Conservation (phyloP, 2,329 filamentous ascomycete genomes). For the Cadophora sp. region DNA sequence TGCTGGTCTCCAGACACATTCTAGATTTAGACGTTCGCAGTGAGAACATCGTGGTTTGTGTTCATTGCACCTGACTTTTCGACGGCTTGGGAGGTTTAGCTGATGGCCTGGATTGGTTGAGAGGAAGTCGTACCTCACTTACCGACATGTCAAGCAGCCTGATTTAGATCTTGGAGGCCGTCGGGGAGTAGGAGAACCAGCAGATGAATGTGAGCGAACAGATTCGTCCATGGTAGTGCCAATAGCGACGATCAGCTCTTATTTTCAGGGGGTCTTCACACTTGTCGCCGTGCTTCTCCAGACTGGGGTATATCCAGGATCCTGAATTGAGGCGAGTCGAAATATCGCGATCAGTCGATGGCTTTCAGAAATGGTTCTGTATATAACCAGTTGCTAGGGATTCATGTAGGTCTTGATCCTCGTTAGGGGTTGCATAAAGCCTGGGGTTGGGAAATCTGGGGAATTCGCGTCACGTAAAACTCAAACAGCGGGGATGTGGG, state of each 20-base stretch:
- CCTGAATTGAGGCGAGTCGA: too few species aligned
- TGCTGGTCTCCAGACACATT: slow-evolving; percentile 57
- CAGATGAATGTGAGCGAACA: not conserved
- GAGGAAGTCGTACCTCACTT: slow-evolving; percentile 33
- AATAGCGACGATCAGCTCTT: not conserved
- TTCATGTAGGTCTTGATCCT: too few species aligned
- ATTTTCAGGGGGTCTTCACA: not conserved
- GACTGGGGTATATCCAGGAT: too few species aligned
- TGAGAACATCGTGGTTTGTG: slow-evolving; percentile 59
- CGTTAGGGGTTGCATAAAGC: not conserved
- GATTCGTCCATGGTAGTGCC: not conserved
- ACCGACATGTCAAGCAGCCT: slow-evolving; percentile 57
- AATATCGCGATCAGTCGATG: too few species aligned
- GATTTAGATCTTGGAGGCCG: slow-evolving; percentile 45
- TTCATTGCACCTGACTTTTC: slow-evolving; percentile 63
- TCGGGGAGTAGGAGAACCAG: slow-evolving; percentile 6
- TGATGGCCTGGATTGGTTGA: not conserved
- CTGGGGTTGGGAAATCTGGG: not conserved
- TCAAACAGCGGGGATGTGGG: not conserved
- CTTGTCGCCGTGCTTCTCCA: too few species aligned
- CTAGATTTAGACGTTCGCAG: slow-evolving; percentile 59
- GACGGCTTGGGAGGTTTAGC: slow-evolving; percentile 41
- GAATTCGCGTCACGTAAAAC: not conserved
- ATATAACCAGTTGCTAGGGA: too few species aligned
- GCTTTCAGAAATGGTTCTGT: too few species aligned